These are phyloP conservation scores for Oryza meyeriana DNA, from an alignment of 176 grass and related monocot genomes.

Conservation along the genomic window DNA sequence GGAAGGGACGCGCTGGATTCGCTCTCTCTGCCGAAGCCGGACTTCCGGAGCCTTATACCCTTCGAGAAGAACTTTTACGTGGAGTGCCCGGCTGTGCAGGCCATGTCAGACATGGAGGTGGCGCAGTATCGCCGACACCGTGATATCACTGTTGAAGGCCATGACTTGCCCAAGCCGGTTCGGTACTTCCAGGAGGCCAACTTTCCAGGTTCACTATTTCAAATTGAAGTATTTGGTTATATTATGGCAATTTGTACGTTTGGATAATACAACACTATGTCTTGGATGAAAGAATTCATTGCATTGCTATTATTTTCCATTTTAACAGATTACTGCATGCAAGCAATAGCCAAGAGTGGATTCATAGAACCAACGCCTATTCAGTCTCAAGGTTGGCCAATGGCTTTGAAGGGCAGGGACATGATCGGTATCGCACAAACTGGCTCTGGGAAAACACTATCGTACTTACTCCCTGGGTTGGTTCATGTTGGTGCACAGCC, in stretches of 20 bases:
- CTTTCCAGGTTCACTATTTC: conserved; percentile 59
- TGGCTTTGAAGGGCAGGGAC: conserved; percentile 97
- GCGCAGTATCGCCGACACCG: conserved; percentile 52
- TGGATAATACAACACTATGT: background rate
- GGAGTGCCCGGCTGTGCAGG: conserved; percentile 70
- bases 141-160: conserved; percentile 76
- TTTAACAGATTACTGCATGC: conserved; percentile 70
- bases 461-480: conserved; percentile 78
- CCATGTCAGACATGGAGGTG: conserved; percentile 79
- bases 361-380: conserved; percentile 92
- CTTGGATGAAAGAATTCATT: background rate
- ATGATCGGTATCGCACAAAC: conserved; percentile 95
- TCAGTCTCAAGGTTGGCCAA: conserved; percentile 95
- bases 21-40: conserved; percentile 61
- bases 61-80: conserved; percentile 98
- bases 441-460: conserved; percentile 92
- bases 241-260: background rate
- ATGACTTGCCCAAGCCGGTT: conserved; percentile 80
- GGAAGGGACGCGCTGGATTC: conserved; percentile 65
- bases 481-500: conserved; percentile 94
- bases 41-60: conserved; percentile 75
- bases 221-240: background rate
- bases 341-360: conserved; percentile 65
- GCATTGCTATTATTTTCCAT: background rate
- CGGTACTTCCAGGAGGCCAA: conserved; percentile 86